Conservation (phyloP, 176 grass and related monocot genomes). For the Tuctoria greenei region DNA sequence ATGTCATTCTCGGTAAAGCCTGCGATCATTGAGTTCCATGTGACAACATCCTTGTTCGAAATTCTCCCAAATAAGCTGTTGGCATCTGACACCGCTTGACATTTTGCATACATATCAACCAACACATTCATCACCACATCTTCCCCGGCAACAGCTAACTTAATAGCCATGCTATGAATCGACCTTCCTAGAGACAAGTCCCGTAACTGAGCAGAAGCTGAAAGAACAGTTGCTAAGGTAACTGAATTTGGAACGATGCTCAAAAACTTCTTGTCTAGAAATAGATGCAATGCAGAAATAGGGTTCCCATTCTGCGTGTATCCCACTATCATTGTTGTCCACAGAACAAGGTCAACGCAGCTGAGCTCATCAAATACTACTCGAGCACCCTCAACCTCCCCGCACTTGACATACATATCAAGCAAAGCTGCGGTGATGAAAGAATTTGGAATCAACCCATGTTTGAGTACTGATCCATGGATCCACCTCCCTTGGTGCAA, state of each 20-base stretch:
- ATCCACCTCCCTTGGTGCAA: slow-evolving; percentile 74
- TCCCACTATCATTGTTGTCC: slow-evolving; percentile 74
- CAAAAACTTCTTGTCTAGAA: slow-evolving; percentile 32
- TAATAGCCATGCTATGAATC: slow-evolving; percentile 52
- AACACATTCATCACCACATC: slow-evolving; percentile 54
- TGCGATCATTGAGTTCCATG: slow-evolving; percentile 65
- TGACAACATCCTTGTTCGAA: slow-evolving; percentile 52
- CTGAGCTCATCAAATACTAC: slow-evolving; percentile 39
- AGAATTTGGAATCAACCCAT: slow-evolving; percentile 34
- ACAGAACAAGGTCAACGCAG: slow-evolving; percentile 46
- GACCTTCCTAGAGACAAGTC: slow-evolving; percentile 46
- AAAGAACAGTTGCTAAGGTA: slow-evolving; percentile 52
- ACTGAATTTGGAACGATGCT: slow-evolving; percentile 54
- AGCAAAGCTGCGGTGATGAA: slow-evolving; percentile 47
- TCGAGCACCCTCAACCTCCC: slow-evolving; percentile 44
- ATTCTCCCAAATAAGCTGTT: slow-evolving; percentile 41
- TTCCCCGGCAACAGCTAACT: slow-evolving; percentile 34
- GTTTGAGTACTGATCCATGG: slow-evolving; percentile 54
- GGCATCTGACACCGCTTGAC: slow-evolving; percentile 43
- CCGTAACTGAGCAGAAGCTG: slow-evolving; percentile 49
- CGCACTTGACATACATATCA: slow-evolving; percentile 74
- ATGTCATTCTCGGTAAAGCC: slow-evolving; percentile 64
- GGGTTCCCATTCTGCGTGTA: slow-evolving; percentile 56
- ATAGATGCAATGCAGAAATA: slow-evolving; percentile 54
- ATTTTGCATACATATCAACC: slow-evolving; percentile 69